These are phyloP conservation scores for Buxus sempervirens DNA, from an alignment of 164 flowering plant genomes.

Conservation along the genomic window DNA sequence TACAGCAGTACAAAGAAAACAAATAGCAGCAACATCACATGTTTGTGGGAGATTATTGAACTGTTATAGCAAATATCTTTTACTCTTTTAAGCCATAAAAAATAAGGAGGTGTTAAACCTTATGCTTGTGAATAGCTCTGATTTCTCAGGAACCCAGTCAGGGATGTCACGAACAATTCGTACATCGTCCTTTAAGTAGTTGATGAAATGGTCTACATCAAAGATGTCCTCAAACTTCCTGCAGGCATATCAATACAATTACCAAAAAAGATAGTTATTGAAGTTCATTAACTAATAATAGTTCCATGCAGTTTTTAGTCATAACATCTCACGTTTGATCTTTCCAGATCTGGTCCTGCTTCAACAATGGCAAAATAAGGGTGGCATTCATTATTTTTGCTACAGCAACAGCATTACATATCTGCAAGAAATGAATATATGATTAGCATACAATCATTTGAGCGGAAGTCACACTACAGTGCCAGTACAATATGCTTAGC, in stretches of 20 bases:
- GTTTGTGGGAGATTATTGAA: background rate
- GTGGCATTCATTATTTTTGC: conserved; percentile 99
- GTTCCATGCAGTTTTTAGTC: background rate
- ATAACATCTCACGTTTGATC: conserved; percentile 85
- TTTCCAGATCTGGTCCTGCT: conserved; percentile 99
- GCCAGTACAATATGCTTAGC: too few species aligned
- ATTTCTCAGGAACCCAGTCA: conserved; percentile 91
- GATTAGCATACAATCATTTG: too few species aligned
- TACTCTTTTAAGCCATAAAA: background rate
- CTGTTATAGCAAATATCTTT: background rate
- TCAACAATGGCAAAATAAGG: conserved; percentile 91
- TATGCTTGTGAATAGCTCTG: conserved; percentile 89
- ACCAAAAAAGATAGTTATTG: conserved; percentile 1
- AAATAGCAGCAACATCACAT: background rate
- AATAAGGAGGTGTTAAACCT: conserved; percentile 42
- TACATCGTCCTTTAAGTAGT: conserved; percentile 95
- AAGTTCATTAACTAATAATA: background rate
- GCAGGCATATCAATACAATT: conserved; percentile 21
- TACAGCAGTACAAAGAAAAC: background rate
- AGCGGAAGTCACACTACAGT: too few species aligned
- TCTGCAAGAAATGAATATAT: conserved; percentile 48
- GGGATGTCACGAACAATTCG: conserved; percentile 95
- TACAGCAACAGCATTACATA: conserved; percentile 98
- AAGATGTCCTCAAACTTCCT: conserved; percentile 98
- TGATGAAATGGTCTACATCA: conserved; percentile 99